A percentile compares a stretch with the other conserved stretches of the same genome.
phyloP scores from a whole-genome alignment of 352 stramenopile genomes.

The Saprolegnia diclina region DNA sequence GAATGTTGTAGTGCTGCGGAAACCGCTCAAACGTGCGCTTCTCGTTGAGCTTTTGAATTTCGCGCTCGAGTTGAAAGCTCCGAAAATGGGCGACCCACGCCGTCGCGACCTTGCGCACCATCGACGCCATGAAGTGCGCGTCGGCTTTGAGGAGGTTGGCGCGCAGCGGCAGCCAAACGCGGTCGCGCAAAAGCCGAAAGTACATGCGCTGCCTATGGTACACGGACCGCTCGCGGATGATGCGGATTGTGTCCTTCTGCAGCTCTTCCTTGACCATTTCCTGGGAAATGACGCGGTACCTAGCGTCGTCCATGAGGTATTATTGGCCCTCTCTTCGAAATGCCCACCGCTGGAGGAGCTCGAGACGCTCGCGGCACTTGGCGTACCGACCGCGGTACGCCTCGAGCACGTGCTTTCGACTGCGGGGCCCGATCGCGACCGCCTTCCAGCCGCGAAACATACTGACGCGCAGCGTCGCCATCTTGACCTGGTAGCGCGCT shows the following conservation, averaged over 20 bases:
- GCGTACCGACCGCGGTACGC: conserved; percentile 43
- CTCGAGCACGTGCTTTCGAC: conserved; percentile 43
- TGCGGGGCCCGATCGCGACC: conserved; percentile 48
- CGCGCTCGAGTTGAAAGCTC: conserved; percentile 51
- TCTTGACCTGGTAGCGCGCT: conserved; percentile 42
- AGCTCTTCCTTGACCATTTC: conserved; percentile 80
- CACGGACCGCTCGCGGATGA: conserved; percentile 36
- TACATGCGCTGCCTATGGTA: conserved; percentile 41
- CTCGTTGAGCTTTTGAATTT: conserved; percentile 42
- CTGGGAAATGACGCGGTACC: conserved; percentile 61
- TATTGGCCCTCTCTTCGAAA: neutral
- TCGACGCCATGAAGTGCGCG: conserved; percentile 35
- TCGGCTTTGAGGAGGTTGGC: conserved; percentile 35
- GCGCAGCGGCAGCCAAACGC: conserved; percentile 44
- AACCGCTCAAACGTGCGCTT: conserved; percentile 55
- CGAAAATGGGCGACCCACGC: conserved; percentile 51
- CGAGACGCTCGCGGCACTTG: conserved; percentile 47
- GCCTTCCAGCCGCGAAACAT: conserved; percentile 53
- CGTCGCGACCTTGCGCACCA: conserved; percentile 32
- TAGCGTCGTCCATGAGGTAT: neutral
- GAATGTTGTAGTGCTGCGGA: conserved; percentile 63
- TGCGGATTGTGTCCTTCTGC: conserved; percentile 67
- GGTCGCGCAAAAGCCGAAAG: conserved; percentile 42
- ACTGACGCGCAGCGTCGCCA: conserved; percentile 33
- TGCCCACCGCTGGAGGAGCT: conserved; percentile 35